Evolutionary conservation across 2,329 filamentous ascomycete species (phyloP).

Genomic region (Talaromyces rugulosus): DNA sequence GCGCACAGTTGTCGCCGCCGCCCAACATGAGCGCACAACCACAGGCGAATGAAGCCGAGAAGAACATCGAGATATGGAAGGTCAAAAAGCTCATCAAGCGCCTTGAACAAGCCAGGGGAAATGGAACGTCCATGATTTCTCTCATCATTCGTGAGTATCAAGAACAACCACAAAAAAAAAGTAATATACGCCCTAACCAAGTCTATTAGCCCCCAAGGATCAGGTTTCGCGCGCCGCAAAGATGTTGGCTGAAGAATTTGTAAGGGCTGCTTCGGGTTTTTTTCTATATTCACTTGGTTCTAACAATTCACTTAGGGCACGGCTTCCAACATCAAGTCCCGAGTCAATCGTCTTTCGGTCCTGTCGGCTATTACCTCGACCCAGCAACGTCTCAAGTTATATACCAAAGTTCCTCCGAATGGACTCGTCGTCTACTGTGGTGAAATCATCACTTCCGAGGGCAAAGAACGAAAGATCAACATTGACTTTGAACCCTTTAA

Average conservation of each 20-base stretch:
- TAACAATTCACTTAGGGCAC: conserved; percentile 59
- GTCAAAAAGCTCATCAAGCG: conserved; percentile 99
- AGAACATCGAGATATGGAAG: conserved; percentile 88
- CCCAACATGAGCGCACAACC: conserved; percentile 74
- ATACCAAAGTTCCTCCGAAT: conserved; percentile 98
- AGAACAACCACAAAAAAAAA: no score
- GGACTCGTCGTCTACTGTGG: conserved; percentile 98
- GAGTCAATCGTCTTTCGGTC: conserved; percentile 97
- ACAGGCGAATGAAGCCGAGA: conserved; percentile 85
- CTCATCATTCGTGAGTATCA: conserved; percentile 83
- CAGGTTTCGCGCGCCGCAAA: conserved; percentile 94
- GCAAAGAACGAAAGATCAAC: conserved; percentile 99
- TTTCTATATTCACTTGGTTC: neutral
- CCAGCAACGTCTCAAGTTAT: conserved; percentile 97
- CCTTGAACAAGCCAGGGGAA: conserved; percentile 92
- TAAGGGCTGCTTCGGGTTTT: conserved; percentile 44
- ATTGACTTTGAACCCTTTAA: conserved; percentile 99
- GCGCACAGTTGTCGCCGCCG: conserved; percentile 15
- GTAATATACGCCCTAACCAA: conserved; percentile 19
- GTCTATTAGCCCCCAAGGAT: conserved; percentile 78
- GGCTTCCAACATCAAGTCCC: conserved; percentile 98
- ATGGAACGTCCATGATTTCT: conserved; percentile 99
- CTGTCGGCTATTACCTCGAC: conserved; percentile 98
- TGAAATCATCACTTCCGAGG: conserved; percentile 98
- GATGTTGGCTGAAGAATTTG: conserved; percentile 99